Conservation (phyloP, 805 yeast species). For the Candida rishiriensis region DNA sequence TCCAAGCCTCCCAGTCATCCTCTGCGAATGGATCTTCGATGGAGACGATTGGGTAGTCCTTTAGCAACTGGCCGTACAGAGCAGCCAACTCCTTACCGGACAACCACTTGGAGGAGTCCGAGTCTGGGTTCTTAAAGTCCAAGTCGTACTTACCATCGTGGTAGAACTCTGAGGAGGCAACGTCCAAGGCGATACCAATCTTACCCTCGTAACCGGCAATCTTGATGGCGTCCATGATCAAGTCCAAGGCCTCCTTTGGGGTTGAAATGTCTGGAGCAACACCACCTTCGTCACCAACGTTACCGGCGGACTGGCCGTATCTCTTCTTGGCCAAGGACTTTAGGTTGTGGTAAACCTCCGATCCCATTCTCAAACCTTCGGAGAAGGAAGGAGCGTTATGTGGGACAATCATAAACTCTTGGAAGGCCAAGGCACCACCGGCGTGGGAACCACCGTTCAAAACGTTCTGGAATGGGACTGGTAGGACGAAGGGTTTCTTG, state of each 20-base stretch:
- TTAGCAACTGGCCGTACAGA: conserved; percentile 72
- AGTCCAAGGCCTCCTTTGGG: conserved; percentile 96
- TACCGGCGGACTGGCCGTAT: conserved; percentile 98
- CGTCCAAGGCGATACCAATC: conserved; percentile 89
- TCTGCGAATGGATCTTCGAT: conserved; percentile 99
- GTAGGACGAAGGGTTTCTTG: conserved; percentile 83
- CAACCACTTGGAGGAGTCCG: conserved; percentile 88
- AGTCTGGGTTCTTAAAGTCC: conserved; percentile 96
- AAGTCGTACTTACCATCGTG: conserved; percentile 95
- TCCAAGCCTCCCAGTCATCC: conserved; percentile 99
- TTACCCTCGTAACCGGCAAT: conserved; percentile 93
- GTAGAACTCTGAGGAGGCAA: conserved; percentile 97
- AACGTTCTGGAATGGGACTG: conserved; percentile 99
- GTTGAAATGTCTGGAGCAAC: conserved; percentile 97
- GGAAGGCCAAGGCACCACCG: conserved; percentile 98
- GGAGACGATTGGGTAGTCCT: conserved; percentile 95
- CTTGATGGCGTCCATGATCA: conserved; percentile 84
- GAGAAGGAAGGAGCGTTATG: conserved; percentile 83
- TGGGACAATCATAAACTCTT: conserved; percentile 99
- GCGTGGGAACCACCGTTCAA: conserved; percentile 99
- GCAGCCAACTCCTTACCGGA: conserved; percentile 82
- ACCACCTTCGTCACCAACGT: conserved; percentile 99
- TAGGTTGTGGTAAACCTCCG: conserved; percentile 97
- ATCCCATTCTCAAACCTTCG: conserved; percentile 94
- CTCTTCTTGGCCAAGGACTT: conserved; percentile 88